Conservation (phyloP, 345 rosid species). For the Kandelia obovata region DNA sequence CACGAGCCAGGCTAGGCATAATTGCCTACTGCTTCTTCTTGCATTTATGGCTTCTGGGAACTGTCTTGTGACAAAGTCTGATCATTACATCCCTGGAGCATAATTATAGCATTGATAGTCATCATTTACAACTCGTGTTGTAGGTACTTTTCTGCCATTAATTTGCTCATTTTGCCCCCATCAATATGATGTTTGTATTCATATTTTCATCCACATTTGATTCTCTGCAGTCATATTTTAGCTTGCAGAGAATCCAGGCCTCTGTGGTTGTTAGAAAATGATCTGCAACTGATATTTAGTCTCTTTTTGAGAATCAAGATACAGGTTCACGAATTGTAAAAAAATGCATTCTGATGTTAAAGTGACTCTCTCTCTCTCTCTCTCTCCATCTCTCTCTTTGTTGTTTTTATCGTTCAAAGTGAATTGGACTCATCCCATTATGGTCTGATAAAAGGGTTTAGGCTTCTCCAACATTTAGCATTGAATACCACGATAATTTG, state of each 20-base stretch:
- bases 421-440: no score
- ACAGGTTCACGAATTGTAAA: neutral
- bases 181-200: conserved; percentile 16
- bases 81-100: neutral
- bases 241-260: conserved; percentile 32
- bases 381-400: no score
- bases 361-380: no score
- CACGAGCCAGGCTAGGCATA: conserved; percentile 75
- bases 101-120: conserved; percentile 4
- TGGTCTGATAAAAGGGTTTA: no score
- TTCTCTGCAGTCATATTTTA: conserved; percentile 40
- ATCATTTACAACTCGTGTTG: conserved; percentile 30
- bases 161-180: conserved; percentile 2
- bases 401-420: no score
- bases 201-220: conserved; percentile 8
- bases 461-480: no score
- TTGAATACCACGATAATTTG: no score
- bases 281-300: conserved; percentile 1
- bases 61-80: conserved; percentile 45
- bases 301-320: neutral
- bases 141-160: conserved; percentile 19
- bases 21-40: conserved; percentile 68
- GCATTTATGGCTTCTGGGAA: conserved; percentile 77
- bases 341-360: no score
- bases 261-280: conserved; percentile 17